phyloP scores from a whole-genome alignment of 106 monocot species.

The Narthecium ossifragum region DNA sequence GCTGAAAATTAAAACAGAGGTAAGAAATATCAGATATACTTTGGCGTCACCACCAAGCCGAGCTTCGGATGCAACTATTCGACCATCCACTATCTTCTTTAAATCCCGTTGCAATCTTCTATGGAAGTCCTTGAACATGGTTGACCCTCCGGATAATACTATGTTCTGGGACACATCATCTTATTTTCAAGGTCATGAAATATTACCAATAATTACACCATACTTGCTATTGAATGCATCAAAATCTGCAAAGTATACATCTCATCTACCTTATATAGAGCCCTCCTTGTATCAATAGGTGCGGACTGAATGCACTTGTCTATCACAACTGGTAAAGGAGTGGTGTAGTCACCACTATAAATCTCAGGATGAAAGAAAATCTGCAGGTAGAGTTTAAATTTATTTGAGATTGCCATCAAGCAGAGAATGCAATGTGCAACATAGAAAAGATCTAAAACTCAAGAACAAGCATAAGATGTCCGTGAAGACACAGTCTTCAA shows the following conservation, averaged over 20 bases:
- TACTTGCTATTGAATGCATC: too few relatives aligned
- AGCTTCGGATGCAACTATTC: constrained; percentile 48
- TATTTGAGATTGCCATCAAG: neutral
- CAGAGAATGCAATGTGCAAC: neutral
- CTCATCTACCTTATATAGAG: constrained; percentile 69
- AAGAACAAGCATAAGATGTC: neutral
- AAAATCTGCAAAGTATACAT: too few relatives aligned
- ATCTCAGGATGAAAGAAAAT: constrained; percentile 96
- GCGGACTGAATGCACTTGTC: constrained; percentile 92
- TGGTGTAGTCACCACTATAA: constrained; percentile 60
- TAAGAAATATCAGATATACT: constrained; percentile 28
- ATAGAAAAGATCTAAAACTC: neutral
- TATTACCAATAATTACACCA: neutral
- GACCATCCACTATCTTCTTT: constrained; percentile 85
- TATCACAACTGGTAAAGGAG: constrained; percentile 67
- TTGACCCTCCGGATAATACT: constrained; percentile 89
- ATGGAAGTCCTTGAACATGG: constrained; percentile 96
- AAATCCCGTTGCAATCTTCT: constrained; percentile 86
- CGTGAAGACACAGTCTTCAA: too few relatives aligned
- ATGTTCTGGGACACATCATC: constrained; percentile 56
- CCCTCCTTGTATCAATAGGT: constrained; percentile 92
- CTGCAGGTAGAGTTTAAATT: constrained; percentile 23
- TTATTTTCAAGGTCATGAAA: neutral
- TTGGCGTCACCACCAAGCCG: constrained; percentile 62
- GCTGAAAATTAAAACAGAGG: neutral